These are phyloP conservation scores for Draba incana DNA, from an alignment of 345 rosid species.

Conservation along the genomic window DNA sequence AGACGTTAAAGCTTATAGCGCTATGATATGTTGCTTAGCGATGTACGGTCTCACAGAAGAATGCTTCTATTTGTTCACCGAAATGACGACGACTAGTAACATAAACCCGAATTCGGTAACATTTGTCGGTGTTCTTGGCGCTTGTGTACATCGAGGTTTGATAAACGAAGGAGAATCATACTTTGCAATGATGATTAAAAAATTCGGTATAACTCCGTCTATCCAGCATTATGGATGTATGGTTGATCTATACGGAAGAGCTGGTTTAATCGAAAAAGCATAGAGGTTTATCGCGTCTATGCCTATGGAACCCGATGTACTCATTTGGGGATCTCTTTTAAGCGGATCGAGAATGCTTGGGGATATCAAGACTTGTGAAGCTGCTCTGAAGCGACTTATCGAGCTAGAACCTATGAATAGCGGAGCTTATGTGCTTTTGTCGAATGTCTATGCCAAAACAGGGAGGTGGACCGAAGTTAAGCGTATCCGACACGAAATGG, in stretches of 20 bases:
- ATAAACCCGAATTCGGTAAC: conserved; percentile 61
- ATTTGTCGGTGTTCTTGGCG: conserved; percentile 58
- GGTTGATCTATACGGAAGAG: conserved; percentile 61
- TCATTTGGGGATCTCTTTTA: conserved; percentile 57
- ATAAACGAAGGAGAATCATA: conserved; percentile 46
- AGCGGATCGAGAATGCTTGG: conserved; percentile 54
- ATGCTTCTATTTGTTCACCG: conserved; percentile 53
- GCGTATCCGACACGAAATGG: conserved; percentile 47
- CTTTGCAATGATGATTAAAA: conserved; percentile 48
- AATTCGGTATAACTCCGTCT: conserved; percentile 43
- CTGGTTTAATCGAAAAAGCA: conserved; percentile 50
- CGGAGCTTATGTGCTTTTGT: conserved; percentile 50
- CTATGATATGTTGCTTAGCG: conserved; percentile 51
- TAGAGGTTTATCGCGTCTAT: conserved; percentile 45
- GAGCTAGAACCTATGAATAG: conserved; percentile 49
- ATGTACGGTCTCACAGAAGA: conserved; percentile 51
- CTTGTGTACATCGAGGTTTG: conserved; percentile 58
- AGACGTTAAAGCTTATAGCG: conserved; percentile 65
- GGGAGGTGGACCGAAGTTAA: conserved; percentile 53
- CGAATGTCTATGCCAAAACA: conserved; percentile 52
- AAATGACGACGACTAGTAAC: conserved; percentile 49
- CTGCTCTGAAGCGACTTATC: conserved; percentile 44
- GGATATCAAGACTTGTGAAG: conserved; percentile 48
- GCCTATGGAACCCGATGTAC: conserved; percentile 56
- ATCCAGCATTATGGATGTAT: conserved; percentile 56